phyloP scores from a whole-genome alignment of 1,139 yeast genomes.

The Saccharomyces hybrid region DNA sequence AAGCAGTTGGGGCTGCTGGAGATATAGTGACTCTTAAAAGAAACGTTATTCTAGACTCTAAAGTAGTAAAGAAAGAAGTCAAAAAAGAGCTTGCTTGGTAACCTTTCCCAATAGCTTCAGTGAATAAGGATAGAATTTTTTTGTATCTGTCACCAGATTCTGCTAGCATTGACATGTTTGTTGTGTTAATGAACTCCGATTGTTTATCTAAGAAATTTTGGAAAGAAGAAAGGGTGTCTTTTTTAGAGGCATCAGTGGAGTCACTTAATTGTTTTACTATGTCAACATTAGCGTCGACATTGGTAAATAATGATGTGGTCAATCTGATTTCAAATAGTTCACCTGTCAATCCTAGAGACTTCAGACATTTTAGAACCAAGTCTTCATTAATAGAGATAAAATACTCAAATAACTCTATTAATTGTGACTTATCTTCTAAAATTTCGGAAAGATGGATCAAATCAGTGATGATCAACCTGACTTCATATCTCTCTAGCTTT shows the following conservation, averaged over 20 bases:
- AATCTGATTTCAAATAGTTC: constrained; percentile 60
- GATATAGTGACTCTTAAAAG: constrained; percentile 50
- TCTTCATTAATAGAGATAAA: constrained; percentile 37
- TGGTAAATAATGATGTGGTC: constrained; percentile 46
- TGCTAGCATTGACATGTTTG: constrained; percentile 23
- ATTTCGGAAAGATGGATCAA: constrained; percentile 33
- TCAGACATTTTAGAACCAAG: constrained; percentile 38
- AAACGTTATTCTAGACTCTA: constrained; percentile 45
- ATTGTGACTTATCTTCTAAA: constrained; percentile 33
- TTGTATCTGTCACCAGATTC: constrained; percentile 40
- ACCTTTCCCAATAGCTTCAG: constrained; percentile 35
- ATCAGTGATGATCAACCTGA: constrained; percentile 33
- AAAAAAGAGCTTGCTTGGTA: constrained; percentile 32
- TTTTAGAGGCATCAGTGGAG: constrained; percentile 23
- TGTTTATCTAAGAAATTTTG: constrained; percentile 29
- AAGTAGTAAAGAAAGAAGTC: constrained; percentile 31
- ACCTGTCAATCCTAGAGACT: constrained; percentile 36
- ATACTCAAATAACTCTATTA: constrained; percentile 40
- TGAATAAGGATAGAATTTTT: constrained; percentile 37
- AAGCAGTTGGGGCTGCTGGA: constrained; percentile 48
- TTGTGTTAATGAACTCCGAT: constrained; percentile 24
- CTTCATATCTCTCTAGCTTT: constrained; percentile 34
- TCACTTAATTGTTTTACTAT: constrained; percentile 23
- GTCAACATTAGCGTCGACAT: constrained; percentile 22
- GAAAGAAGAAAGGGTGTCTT: constrained; percentile 23